Evolutionary conservation across 2,329 filamentous ascomycete genomes (phyloP).

Genomic region (Tolypocladium guangdongense): DNA sequence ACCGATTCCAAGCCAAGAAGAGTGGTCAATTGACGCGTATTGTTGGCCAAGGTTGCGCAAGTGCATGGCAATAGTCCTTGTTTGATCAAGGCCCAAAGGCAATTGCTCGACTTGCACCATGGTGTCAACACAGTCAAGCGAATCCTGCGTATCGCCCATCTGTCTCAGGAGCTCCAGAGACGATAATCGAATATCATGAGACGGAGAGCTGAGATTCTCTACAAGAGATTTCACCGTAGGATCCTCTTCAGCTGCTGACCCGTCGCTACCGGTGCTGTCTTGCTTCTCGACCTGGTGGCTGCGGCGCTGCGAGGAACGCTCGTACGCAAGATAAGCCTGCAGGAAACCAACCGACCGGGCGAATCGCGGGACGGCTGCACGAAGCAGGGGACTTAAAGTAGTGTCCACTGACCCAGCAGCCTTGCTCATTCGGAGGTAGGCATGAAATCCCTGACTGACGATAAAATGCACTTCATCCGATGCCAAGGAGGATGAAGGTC

Average conservation of each 20-base stretch:
- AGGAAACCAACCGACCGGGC: slow-evolving; percentile 56
- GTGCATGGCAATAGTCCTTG: slow-evolving; percentile 71
- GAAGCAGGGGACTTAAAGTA: slow-evolving; percentile 53
- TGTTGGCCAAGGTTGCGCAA: slow-evolving; percentile 62
- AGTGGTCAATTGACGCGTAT: slow-evolving; percentile 48
- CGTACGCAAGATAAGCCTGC: slow-evolving; percentile 48
- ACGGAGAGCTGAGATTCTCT: slow-evolving; percentile 63
- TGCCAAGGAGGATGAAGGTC: slow-evolving; percentile 45
- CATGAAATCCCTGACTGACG: slow-evolving; percentile 61
- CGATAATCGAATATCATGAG: slow-evolving; percentile 60
- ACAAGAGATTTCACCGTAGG: slow-evolving; percentile 55
- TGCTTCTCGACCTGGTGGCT: slow-evolving; percentile 9
- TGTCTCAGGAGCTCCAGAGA: slow-evolving; percentile 63
- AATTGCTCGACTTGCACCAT: slow-evolving; percentile 76
- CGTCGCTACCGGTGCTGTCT: slow-evolving; percentile 30
- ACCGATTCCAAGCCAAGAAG: slow-evolving; percentile 57
- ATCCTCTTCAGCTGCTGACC: slow-evolving; percentile 37
- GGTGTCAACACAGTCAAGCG: slow-evolving; percentile 22
- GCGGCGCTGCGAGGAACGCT: slow-evolving; percentile 21
- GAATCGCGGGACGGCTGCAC: slow-evolving; percentile 55
- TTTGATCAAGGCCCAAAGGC: slow-evolving; percentile 64
- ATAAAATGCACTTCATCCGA: slow-evolving; percentile 62
- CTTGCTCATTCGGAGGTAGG: slow-evolving; percentile 57
- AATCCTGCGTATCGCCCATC: slow-evolving; percentile 27
- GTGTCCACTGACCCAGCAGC: slow-evolving; percentile 46